Evolutionary conservation across 1,139 yeast genomes (phyloP), one percentile per base, ranked within the genome.

Genomic region (Ogataea hybrid): DNA sequence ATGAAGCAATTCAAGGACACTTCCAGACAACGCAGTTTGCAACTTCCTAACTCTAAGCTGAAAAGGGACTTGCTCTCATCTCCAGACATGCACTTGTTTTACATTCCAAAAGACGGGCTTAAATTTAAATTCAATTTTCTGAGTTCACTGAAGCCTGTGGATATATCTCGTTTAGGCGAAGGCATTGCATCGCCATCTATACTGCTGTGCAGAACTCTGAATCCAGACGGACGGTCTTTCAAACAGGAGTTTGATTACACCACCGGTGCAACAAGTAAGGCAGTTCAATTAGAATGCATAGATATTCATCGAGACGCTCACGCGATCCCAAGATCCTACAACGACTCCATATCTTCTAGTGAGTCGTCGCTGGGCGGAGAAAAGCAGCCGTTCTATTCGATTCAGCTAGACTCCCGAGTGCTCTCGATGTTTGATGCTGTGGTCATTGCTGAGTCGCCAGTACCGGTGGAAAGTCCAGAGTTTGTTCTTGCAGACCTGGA

Each of bases 311-410:
- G 57, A 2, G 69, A 67, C 47, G 53, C 68, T 2, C 58, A 63
- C 25, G 48, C 57, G 27, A 63, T 79, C 7, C 88, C 89, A 1
- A 63, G 72, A 28, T 71, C 84, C 0, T 44, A 60, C 4, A 35
- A 49, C 1, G 53, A 56, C 25, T 56, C 65, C 0, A 39, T 42
- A 1, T 57, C 67, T 5, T 53, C 78, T 1, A 59, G 66, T 6
- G 79, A 75, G 31, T 79, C 87, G 0, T 75, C 84, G 0, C 52
- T 67, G 33, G 82, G 75, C 10, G 84, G 76, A 3, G 64, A 65
- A 0, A 39, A 53, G 4, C 32, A 54, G 5, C 83, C 87, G 3
- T 76, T 73, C 52, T 61, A 72, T 48, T 70, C 75, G 6, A 33
- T 79, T 3, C 69, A 69, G 42, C 59, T 73, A 18, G 63, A 70